phyloP scores from a whole-genome alignment of 2,329 filamentous ascomycete genomes.

The Biscogniauxia marginata region DNA sequence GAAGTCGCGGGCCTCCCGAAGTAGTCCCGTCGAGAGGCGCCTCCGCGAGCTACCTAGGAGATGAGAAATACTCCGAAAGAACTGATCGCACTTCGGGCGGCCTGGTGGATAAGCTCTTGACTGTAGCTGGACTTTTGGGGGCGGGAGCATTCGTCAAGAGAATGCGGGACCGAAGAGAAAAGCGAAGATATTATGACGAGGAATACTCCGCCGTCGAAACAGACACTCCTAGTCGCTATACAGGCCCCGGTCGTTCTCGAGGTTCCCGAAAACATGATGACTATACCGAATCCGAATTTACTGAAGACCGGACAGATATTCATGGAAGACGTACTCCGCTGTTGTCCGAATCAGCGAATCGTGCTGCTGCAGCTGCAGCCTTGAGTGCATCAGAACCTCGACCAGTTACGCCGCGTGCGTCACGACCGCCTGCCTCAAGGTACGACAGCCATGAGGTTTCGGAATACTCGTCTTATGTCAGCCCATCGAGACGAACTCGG shows the following conservation, averaged over 20 bases:
- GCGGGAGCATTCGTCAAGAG: conserved; percentile 61
- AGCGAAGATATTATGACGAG: conserved; percentile 49
- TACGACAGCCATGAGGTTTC: conserved; percentile 50
- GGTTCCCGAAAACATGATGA: conserved; percentile 29
- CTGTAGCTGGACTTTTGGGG: conserved; percentile 60
- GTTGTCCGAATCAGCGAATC: conserved; percentile 47
- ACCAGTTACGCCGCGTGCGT: conserved; percentile 47
- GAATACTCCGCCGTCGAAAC: conserved; percentile 63
- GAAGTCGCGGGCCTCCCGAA: conserved; percentile 42
- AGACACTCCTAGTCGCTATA: conserved; percentile 55
- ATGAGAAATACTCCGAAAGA: conserved; percentile 65
- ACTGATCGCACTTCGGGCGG: conserved; percentile 38
- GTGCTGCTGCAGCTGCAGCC: conserved; percentile 43
- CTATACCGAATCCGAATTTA: conserved; percentile 43
- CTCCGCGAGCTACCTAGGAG: conserved; percentile 57
- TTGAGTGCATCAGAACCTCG: conserved; percentile 46
- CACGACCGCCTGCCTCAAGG: conserved; percentile 41
- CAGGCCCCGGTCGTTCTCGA: conserved; percentile 35
- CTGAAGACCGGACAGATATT: conserved; percentile 41
- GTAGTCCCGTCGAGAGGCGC: conserved; percentile 51
- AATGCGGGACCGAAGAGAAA: conserved; percentile 53
- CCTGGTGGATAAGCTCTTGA: conserved; percentile 59
- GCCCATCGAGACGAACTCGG: conserved; percentile 57
- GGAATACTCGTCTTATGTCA: conserved; percentile 60
- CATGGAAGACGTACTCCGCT: conserved; percentile 39